These are phyloP conservation scores for Fusarium aywerte DNA, from an alignment of 2,329 filamentous ascomycete genomes.

Conservation along the genomic window DNA sequence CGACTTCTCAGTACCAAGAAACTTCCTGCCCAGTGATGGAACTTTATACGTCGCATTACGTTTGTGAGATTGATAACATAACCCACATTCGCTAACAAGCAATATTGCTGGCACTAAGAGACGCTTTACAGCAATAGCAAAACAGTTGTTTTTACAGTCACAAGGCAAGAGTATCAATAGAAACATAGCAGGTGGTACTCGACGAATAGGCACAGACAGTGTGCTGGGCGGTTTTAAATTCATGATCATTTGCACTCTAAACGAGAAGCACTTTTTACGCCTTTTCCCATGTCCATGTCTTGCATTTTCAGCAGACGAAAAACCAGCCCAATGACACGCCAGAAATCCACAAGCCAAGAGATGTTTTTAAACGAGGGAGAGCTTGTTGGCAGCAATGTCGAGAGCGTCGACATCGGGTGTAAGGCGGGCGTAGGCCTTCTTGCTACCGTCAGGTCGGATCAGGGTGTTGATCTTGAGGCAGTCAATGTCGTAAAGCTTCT, in stretches of 20 bases:
- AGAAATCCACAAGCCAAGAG: conserved; percentile 49
- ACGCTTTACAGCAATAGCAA: not conserved
- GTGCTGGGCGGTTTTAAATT: conserved; percentile 48
- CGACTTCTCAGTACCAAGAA: not conserved
- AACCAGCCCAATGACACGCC: conserved; percentile 47
- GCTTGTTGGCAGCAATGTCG: conserved; percentile 99
- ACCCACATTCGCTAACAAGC: too few species aligned
- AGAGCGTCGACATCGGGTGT: conserved; percentile 97
- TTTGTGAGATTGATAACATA: not conserved
- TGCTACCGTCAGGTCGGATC: conserved; percentile 94
- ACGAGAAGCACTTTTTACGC: conserved; percentile 52
- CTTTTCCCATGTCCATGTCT: conserved; percentile 54
- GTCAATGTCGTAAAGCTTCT: conserved; percentile 99
- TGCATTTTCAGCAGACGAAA: conserved; percentile 55
- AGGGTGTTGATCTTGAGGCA: conserved; percentile 99
- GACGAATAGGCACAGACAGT: conserved; percentile 23
- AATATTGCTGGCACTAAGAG: too few species aligned
- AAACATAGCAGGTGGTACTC: not conserved
- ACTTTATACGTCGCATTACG: not conserved
- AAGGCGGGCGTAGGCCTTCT: conserved; percentile 98
- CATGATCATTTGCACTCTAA: conserved; percentile 52
- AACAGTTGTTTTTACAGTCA: not conserved
- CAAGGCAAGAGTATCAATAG: not conserved
- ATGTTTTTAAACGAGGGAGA: conserved; percentile 86
- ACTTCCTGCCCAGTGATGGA: not conserved